A percentile compares a stretch with the other conserved stretches of the same genome.
phyloP scores from a whole-genome alignment of 495 filamentous ascomycete genomes.

The Hypoxylon crocopeplum region DNA sequence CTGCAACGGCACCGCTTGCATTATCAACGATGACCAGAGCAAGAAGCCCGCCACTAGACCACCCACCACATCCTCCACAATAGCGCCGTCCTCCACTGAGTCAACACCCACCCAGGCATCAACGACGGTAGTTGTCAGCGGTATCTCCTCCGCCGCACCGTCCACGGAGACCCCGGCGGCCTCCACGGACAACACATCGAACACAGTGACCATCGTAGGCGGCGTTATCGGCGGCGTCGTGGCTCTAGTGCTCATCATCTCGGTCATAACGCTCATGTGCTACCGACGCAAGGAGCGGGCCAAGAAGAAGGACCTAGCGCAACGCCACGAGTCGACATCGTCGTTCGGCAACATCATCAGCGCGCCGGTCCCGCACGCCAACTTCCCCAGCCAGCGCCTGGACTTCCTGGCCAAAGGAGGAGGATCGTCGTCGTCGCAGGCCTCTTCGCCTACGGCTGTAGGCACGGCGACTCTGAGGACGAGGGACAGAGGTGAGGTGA shows the following conservation, averaged over 20 bases:
- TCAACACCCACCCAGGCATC: conserved; percentile 43
- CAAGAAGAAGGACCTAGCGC: conserved; percentile 15
- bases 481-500: too few species aligned
- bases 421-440: too few species aligned
- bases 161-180: conserved; percentile 16
- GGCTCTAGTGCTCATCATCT: conserved; percentile 30
- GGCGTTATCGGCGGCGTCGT: conserved; percentile 41
- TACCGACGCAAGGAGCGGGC: conserved; percentile 37
- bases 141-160: conserved; percentile 8
- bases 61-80: conserved; percentile 18
- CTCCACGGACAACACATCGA: conserved; percentile 15
- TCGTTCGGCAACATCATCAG: conserved; percentile 57
- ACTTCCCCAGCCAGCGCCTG: conserved; percentile 36
- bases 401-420: conserved; percentile 52
- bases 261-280: conserved; percentile 23
- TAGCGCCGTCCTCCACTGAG: background rate
- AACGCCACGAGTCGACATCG: conserved; percentile 46
- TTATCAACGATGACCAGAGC: conserved; percentile 48
- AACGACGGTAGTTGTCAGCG: conserved; percentile 22
- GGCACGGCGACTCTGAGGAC: too few species aligned
- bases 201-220: conserved; percentile 40
- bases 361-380: conserved; percentile 48
- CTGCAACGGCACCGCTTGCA: conserved; percentile 61
- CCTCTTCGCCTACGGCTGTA: conserved; percentile 27
- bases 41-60: conserved; percentile 43